These are phyloP conservation scores for Rosellinia necatrix DNA, from an alignment of 2,329 filamentous ascomycete species.

Conservation along the genomic window DNA sequence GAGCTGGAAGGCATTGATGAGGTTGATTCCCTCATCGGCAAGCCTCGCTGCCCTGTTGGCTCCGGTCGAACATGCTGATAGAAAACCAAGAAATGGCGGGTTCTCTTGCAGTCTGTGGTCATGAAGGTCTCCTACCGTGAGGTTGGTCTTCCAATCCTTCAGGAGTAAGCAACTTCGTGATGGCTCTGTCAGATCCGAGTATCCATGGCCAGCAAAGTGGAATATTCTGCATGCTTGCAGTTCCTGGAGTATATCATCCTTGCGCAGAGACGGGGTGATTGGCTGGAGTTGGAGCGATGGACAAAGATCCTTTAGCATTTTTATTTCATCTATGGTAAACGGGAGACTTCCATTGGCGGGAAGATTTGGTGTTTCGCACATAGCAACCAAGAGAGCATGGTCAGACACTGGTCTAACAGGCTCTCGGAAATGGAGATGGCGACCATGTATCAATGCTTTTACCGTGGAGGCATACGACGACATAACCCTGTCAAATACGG, in stretches of 20 bases:
- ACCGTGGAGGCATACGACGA: not conserved
- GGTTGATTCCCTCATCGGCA: slow-evolving; percentile 46
- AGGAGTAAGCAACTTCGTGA: slow-evolving; percentile 37
- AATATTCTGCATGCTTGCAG: slow-evolving; percentile 39
- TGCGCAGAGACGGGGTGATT: not conserved
- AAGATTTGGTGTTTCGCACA: not conserved
- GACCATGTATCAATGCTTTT: not conserved
- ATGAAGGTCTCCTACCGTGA: not conserved
- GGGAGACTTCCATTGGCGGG: not conserved
- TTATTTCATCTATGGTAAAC: not conserved
- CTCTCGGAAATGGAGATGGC: not conserved
- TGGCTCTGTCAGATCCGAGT: slow-evolving; percentile 36
- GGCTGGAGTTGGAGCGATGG: not conserved
- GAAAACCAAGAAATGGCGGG: slow-evolving; percentile 43
- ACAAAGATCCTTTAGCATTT: not conserved
- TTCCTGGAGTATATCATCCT: slow-evolving; percentile 32
- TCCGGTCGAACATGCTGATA: slow-evolving; percentile 46
- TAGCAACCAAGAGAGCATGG: not conserved
- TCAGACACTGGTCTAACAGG: not conserved
- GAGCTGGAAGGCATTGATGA: slow-evolving; percentile 45
- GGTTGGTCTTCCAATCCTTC: not conserved
- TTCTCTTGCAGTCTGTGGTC: not conserved
- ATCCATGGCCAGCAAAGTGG: slow-evolving; percentile 49
- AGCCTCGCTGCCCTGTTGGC: slow-evolving; percentile 30
- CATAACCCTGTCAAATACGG: not conserved